phyloP scores from a whole-genome alignment of 2,329 filamentous ascomycete genomes.

The Penicillium polonicum region DNA sequence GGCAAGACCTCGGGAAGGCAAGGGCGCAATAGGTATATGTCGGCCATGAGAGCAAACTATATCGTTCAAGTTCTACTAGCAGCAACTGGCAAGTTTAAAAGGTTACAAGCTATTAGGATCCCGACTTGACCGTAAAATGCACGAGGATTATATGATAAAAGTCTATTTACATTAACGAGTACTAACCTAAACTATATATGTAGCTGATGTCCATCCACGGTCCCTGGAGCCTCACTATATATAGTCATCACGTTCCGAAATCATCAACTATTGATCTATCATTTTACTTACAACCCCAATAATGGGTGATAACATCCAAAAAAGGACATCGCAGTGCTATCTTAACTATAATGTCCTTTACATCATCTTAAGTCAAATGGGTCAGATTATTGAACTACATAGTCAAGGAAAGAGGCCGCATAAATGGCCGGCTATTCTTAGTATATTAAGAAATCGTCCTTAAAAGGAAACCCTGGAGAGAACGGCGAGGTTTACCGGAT shows the following conservation, averaged over 20 bases:
- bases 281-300: too few relatives aligned
- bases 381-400: background rate
- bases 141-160: too few relatives aligned
- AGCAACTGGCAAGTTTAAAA: background rate
- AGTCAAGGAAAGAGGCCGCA: background rate
- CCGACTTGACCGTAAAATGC: background rate
- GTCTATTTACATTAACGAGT: too few relatives aligned
- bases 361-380: too few relatives aligned
- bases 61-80: background rate
- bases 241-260: background rate
- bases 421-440: background rate
- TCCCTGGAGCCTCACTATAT: background rate
- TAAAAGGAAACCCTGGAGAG: background rate
- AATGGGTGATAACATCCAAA: too few relatives aligned
- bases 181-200: background rate
- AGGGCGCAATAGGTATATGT: background rate
- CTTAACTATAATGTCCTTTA: too few relatives aligned
- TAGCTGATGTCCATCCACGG: background rate
- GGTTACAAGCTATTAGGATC: too few relatives aligned
- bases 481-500: background rate
- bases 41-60: background rate
- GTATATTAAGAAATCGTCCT: background rate
- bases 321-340: too few relatives aligned
- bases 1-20: background rate
- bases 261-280: background rate